Percentiles rank a stretch among this genome's conserved stretches.
phyloP scores from a whole-genome alignment of 2,329 filamentous ascomycete genomes.

The Magnaporthiopsis incrustans region DNA sequence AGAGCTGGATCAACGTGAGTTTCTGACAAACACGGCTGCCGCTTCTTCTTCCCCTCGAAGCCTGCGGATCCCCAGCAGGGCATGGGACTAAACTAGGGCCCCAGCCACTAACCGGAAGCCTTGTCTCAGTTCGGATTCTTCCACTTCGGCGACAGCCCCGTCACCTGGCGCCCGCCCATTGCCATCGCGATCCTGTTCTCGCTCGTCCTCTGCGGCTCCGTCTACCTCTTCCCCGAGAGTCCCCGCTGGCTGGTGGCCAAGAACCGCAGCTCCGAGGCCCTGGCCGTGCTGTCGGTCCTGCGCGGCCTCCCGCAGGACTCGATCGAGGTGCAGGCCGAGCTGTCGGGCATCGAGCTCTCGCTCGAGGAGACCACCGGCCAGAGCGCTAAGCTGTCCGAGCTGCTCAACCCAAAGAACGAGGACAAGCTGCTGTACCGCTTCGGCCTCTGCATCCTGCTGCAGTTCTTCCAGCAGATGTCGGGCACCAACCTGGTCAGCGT shows the following conservation, averaged over 20 bases:
- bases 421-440: conserved; percentile 44
- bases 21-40: not conserved
- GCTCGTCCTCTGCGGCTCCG: conserved; percentile 22
- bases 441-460: conserved; percentile 38
- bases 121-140: conserved; percentile 9
- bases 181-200: conserved; percentile 25
- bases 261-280: conserved; percentile 8
- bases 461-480: conserved; percentile 42
- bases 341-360: conserved; percentile 26
- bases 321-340: conserved; percentile 16
- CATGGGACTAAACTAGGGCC: no score
- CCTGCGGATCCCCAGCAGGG: no score
- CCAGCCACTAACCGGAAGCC: no score
- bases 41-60: not conserved
- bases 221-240: conserved; percentile 30
- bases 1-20: conserved; percentile 13
- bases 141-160: conserved; percentile 8
- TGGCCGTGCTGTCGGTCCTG: conserved; percentile 24
- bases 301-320: conserved; percentile 26
- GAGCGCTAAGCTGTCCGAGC: conserved; percentile 29
- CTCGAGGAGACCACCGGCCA: conserved; percentile 32
- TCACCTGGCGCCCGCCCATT: conserved; percentile 23
- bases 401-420: conserved; percentile 37
- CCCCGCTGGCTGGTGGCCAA: conserved; percentile 26
- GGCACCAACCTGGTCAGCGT: conserved; percentile 39